Percentiles rank a stretch among this genome's conserved stretches.
phyloP scores from a whole-genome alignment of 2,329 filamentous ascomycete species.

The Lecanicillium sp. region DNA sequence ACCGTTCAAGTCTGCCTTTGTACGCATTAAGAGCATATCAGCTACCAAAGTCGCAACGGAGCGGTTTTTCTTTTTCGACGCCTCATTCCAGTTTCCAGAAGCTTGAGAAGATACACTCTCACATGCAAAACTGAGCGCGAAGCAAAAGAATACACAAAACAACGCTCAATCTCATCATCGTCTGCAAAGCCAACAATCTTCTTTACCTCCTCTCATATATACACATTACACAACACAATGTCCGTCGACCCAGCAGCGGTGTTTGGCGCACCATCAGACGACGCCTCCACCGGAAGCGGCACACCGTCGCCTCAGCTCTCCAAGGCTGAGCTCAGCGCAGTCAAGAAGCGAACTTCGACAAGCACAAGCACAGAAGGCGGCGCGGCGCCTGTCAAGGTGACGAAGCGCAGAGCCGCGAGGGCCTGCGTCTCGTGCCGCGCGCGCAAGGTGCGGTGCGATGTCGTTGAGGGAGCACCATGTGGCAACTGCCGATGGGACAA shows the following conservation, averaged over 20 bases:
- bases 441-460: constrained; percentile 89
- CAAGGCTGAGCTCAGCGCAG: constrained; percentile 16
- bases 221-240: not conserved
- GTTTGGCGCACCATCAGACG: constrained; percentile 3
- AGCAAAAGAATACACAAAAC: too few relatives aligned
- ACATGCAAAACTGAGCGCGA: too few relatives aligned
- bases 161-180: too few relatives aligned
- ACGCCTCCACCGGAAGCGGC: constrained; percentile 17
- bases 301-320: constrained; percentile 20
- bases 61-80: too few relatives aligned
- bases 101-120: too few relatives aligned
- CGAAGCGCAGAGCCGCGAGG: constrained; percentile 80
- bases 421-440: constrained; percentile 84
- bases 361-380: constrained; percentile 12
- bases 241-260: too few relatives aligned
- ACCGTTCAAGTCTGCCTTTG: too few relatives aligned
- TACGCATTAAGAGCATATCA: too few relatives aligned
- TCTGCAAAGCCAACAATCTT: too few relatives aligned
- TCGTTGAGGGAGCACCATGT: constrained; percentile 80
- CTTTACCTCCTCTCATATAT: not conserved
- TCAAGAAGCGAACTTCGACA: constrained; percentile 24
- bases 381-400: constrained; percentile 37
- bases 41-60: too few relatives aligned
- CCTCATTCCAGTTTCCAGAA: too few relatives aligned
- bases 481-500: constrained; percentile 80